Base-by-base conservation (phyloP, 805 yeast genomes). In the Kazachstania psychrophila region DNA sequence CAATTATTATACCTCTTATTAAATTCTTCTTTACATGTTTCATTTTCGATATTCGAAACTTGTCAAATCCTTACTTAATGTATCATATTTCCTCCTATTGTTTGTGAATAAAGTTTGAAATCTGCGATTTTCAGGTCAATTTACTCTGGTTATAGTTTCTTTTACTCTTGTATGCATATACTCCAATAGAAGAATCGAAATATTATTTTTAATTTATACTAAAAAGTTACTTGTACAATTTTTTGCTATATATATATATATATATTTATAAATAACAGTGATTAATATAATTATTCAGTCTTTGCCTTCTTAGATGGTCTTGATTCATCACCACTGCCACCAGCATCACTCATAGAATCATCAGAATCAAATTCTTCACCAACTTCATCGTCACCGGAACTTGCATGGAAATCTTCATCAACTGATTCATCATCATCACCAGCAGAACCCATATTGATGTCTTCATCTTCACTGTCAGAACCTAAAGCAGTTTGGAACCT, bases 281-380 rank as follows among this genome's bases (percentile, higher is more conserved):
- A 3, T 9, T n/a, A 8, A 7, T 15, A 10, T 12, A 24, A 5
- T 34, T 41, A 45, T 20, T 47, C 53, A 15, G 42, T 40, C 37
- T 49, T 65, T 7, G 63, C 43, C 42, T 63, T 65, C 50, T 65
- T 65, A 5, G 59, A 25, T n/a, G 67, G 64, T 35, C 69, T 65
- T 31, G 33, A 30, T 20, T 30, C 33, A 12, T 20, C 33, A 33
- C 51, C 64, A 33, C 42, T 56, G 4, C 36, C 63, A 18, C 58
- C 65, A 24, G 42, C 60, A 20, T 48, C 55, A 36, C 55, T 47
- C 15, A 48, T 37, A 9, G 51, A 47, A 3, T 62, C 68, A 48
- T 82, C 83, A 10, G 86, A 79, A 52, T 82, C 89, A 51, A 69
- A 84, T 57, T 85, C 96, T 60, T 83, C 94, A 6, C 88, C 94